phyloP scores from a whole-genome alignment of 2,329 filamentous ascomycete genomes.

The Ophiostoma perfectum region DNA sequence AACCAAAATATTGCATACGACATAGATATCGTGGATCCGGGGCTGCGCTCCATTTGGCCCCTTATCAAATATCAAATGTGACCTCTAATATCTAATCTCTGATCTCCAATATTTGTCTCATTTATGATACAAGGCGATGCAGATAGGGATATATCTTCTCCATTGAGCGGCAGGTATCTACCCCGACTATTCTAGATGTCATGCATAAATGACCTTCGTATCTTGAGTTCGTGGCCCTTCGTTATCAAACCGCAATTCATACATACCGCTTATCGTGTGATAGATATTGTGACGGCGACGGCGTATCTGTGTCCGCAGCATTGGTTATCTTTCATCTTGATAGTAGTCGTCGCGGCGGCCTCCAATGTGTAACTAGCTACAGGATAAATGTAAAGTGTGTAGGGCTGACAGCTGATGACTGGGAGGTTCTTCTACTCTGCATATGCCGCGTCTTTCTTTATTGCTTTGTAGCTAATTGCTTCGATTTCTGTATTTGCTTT shows the following conservation, averaged over 20 bases:
- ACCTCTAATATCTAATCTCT: neutral
- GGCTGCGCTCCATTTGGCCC: neutral
- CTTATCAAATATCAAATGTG: neutral
- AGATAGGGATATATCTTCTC: conserved; percentile 3
- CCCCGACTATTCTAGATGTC: neutral
- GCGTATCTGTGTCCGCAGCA: too few species aligned
- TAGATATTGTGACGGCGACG: neutral
- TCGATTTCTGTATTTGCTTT: too few species aligned
- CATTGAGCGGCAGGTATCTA: neutral
- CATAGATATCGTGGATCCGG: neutral
- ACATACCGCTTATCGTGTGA: neutral
- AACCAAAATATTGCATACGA: neutral
- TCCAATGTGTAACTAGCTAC: neutral
- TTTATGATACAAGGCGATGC: neutral
- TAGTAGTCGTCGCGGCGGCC: neutral
- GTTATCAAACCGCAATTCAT: too few species aligned
- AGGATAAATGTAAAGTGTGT: too few species aligned
- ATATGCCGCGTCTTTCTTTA: too few species aligned
- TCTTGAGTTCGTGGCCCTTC: neutral
- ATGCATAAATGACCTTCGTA: neutral
- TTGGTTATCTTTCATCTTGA: neutral
- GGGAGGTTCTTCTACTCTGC: too few species aligned
- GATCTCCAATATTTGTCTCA: neutral
- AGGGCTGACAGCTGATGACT: too few species aligned
- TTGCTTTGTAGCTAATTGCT: neutral